Base-by-base conservation (phyloP, 345 rosid species). In the Orychophragmus violaceus region DNA sequence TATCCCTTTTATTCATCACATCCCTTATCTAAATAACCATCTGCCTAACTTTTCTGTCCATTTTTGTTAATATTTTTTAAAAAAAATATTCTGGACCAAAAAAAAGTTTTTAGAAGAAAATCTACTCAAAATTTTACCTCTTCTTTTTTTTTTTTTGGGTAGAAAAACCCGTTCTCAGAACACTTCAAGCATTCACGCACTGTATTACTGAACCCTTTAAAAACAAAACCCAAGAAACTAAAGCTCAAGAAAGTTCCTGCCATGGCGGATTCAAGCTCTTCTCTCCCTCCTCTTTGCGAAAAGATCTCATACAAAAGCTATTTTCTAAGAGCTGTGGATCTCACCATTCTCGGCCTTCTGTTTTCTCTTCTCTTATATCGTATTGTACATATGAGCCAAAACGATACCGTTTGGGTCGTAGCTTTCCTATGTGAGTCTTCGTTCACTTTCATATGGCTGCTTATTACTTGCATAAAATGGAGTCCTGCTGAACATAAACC, bases 351-450 rank as follows among this genome's bases (percentile, higher is more conserved):
- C 1, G 29, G 66, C 36, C 71, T 75, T 59, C 57, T 75, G 39
- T 33, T 42, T 27, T 75, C 79, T 57, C 79, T 70, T 58, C 67
- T 75, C 14, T 13, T 75, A 24, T 44, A 69, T 24, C 62, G 79
- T 10, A 42, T 75, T 12, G 9, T 22, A 57, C 28, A 29, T 42
- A 49, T 75, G 28, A 50, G 22, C 24, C 37, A 59, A 53, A 80
- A 75, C 42, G 92, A 85, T 9, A 29, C 59, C 35, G 64, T 68
- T 8, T 88, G 90, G 97, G 17, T 79, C 37, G 78, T 88, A 13
- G 91, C 89, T 29, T 70, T 88, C 48, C 30, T 77, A 0, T 91
- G 96, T 57, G 93, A 91, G 77, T 70, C 81, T 6, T 80, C 60
- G 46, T 88, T 91, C 76, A 50, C 84, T 11, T 78, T 83, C 72